Conservation (phyloP, 495 filamentous ascomycete species). For the Tuber magnatum region DNA sequence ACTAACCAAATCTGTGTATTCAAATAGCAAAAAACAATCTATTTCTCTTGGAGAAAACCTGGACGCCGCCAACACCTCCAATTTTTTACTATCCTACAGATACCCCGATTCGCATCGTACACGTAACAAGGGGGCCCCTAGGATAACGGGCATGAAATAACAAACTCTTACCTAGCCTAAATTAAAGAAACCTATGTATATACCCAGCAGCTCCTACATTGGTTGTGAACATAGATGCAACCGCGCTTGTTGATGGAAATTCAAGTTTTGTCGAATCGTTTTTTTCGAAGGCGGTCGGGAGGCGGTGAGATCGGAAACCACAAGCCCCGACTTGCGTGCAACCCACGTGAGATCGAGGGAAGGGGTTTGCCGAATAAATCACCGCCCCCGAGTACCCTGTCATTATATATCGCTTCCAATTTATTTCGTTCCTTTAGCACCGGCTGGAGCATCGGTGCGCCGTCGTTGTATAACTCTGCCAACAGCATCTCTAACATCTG, state of each 20-base stretch:
- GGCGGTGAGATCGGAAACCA: not conserved
- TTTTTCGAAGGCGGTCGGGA: not conserved
- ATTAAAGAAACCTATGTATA: not conserved
- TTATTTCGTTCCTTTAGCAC: slow-evolving; percentile 51
- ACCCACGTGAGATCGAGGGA: not conserved
- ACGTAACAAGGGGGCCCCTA: slow-evolving; percentile 5
- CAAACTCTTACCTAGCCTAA: not conserved
- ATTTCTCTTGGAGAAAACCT: slow-evolving; percentile 11
- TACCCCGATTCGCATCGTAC: slow-evolving; percentile 41
- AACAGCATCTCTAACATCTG: slow-evolving; percentile 68
- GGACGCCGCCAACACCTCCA: slow-evolving; percentile 20
- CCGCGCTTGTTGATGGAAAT: not conserved
- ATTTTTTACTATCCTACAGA: slow-evolving; percentile 41
- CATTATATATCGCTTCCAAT: not conserved
- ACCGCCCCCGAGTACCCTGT: not conserved
- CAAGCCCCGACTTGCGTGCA: not conserved
- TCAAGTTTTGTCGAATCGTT: not conserved
- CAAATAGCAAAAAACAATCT: slow-evolving; percentile 38
- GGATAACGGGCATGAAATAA: not conserved
- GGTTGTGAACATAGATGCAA: not conserved
- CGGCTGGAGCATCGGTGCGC: slow-evolving; percentile 51
- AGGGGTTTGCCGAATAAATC: not conserved
- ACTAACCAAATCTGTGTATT: slow-evolving; percentile 17
- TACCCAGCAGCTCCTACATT: not conserved
- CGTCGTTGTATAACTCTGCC: slow-evolving; percentile 55